phyloP scores from a whole-genome alignment of 2,329 filamentous ascomycete genomes.

The Sporothrix pseudoabietina region DNA sequence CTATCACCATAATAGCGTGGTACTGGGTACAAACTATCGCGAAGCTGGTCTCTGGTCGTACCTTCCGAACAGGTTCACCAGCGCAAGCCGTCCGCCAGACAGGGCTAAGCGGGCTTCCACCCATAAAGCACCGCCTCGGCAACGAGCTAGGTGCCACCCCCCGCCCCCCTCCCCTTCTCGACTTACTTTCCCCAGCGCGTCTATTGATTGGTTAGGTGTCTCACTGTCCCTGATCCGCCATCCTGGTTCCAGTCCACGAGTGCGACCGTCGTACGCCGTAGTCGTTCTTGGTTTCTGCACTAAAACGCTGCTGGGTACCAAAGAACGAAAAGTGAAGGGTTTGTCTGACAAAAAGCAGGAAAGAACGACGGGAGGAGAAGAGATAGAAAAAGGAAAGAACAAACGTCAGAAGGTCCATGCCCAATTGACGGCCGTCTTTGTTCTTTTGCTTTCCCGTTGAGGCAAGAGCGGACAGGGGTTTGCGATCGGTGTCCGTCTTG shows the following conservation, averaged over 20 bases:
- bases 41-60: background rate
- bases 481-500: conserved; percentile 6
- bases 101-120: conserved; percentile 8
- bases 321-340: background rate
- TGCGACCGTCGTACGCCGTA: background rate
- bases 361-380: background rate
- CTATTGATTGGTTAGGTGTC: conserved; percentile 24
- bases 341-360: background rate
- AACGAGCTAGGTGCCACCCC: background rate
- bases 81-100: background rate
- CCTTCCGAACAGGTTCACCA: background rate
- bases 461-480: conserved; percentile 26
- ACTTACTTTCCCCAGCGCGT: background rate
- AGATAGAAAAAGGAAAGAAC: conserved; percentile 11
- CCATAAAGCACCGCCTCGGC: conserved; percentile 26
- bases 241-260: conserved; percentile 16
- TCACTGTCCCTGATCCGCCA: conserved; percentile 20
- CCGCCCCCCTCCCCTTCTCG: background rate
- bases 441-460: conserved; percentile 27
- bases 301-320: conserved; percentile 16
- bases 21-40: conserved; percentile 11
- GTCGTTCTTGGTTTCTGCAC: conserved; percentile 9
- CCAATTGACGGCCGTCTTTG: conserved; percentile 17
- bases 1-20: conserved; percentile 17
- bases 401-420: conserved; percentile 2